A percentile compares a stretch with the other conserved stretches of the same genome.
These are phyloP conservation scores for Ceratocystis ficicola DNA, from an alignment of 2,329 filamentous ascomycete genomes.

Conservation along the genomic window DNA sequence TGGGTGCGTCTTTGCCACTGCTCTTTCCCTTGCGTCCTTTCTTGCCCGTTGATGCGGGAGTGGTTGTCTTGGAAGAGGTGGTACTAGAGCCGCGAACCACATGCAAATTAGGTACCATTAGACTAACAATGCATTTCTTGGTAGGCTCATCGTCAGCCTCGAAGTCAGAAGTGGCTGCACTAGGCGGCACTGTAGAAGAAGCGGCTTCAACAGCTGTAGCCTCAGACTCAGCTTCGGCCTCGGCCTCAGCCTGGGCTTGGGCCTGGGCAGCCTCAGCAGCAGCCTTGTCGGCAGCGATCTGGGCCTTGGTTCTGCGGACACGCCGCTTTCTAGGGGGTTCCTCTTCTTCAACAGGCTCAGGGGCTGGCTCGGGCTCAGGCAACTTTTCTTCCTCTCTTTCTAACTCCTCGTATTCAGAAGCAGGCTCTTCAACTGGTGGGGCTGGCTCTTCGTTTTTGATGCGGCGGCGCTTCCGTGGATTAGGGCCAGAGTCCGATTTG, in stretches of 20 bases:
- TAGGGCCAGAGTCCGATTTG: neutral
- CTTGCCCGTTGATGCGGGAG: neutral
- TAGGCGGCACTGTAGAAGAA: neutral
- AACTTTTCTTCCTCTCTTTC: conserved; percentile 23
- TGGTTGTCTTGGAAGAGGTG: neutral
- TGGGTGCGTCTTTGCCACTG: neutral
- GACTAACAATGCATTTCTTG: conserved; percentile 16
- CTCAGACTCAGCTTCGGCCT: conserved; percentile 1
- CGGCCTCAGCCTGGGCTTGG: neutral
- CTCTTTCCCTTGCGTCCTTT: conserved; percentile 13
- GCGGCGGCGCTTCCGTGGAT: conserved; percentile 19
- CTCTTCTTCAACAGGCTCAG: conserved; percentile 28
- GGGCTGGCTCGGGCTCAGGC: conserved; percentile 25
- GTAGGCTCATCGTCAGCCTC: conserved; percentile 10
- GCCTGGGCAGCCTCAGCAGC: conserved; percentile 15
- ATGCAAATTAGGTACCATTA: conserved; percentile 18
- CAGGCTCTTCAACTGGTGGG: neutral
- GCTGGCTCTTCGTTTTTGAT: conserved; percentile 15
- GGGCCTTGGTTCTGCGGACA: conserved; percentile 14
- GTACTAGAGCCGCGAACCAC: conserved; percentile 13
- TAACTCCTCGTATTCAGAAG: neutral
- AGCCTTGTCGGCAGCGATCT: conserved; percentile 19
- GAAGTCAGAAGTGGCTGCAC: neutral
- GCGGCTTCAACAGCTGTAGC: neutral
- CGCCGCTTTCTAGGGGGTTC: conserved; percentile 30